Percentiles rank a stretch among this genome's conserved stretches.
These are phyloP conservation scores for Linum trigynum DNA, from an alignment of 345 rosid genomes.

Conservation along the genomic window DNA sequence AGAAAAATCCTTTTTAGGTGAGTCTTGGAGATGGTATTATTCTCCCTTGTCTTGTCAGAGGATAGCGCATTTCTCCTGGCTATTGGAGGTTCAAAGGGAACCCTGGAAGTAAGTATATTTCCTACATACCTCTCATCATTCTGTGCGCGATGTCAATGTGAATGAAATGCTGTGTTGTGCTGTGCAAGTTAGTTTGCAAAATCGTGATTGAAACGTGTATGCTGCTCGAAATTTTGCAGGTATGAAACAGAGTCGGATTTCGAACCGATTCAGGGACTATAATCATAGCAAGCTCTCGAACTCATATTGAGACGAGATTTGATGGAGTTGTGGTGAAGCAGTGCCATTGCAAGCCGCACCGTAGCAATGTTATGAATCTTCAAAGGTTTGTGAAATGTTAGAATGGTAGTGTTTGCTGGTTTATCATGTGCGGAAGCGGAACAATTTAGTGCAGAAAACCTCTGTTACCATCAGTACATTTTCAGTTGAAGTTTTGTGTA, in stretches of 20 bases:
- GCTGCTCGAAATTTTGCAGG: slow-evolving; percentile 29
- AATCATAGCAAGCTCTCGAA: background rate
- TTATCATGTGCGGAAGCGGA: too few species aligned
- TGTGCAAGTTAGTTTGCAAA: background rate
- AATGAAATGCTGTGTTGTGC: background rate
- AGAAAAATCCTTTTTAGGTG: slow-evolving; percentile 30
- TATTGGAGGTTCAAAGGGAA: slow-evolving; percentile 93
- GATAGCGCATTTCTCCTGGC: slow-evolving; percentile 74
- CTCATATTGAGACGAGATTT: too few species aligned
- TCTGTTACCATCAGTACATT: too few species aligned
- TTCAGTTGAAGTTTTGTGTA: too few species aligned
- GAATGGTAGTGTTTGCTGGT: too few species aligned
- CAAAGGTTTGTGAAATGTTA: too few species aligned
- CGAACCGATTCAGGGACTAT: slow-evolving; percentile 36
- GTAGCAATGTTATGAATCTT: too few species aligned
- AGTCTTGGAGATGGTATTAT: slow-evolving; percentile 93
- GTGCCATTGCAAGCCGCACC: too few species aligned
- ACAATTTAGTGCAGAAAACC: too few species aligned
- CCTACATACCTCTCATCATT: too few species aligned
- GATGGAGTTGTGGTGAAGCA: too few species aligned
- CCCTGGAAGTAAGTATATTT: slow-evolving; percentile 48
- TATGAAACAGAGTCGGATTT: slow-evolving; percentile 71
- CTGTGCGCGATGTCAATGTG: background rate
- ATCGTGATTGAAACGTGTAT: too few species aligned
- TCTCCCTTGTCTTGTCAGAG: slow-evolving; percentile 63